phyloP scores from a whole-genome alignment of 768 basidiomycete genomes.

The Phylloporus sp. region DNA sequence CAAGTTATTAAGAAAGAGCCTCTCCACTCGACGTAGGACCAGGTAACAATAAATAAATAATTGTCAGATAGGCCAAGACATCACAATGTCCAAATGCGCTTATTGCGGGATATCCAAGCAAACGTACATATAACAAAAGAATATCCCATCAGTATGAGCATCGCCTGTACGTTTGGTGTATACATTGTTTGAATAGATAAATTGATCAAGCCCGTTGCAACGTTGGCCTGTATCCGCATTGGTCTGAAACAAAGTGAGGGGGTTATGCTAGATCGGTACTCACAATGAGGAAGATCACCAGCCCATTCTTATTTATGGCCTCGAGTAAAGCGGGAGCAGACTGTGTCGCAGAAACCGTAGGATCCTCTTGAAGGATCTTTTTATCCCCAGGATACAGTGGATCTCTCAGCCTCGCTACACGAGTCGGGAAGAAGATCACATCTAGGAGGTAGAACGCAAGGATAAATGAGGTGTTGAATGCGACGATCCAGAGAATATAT shows the following conservation, averaged over 20 bases:
- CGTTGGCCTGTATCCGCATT: constrained; percentile 62
- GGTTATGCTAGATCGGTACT: constrained; percentile 27
- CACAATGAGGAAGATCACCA: constrained; percentile 79
- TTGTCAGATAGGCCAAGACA: neutral
- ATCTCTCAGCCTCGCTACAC: constrained; percentile 27
- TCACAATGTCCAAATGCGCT: constrained; percentile 33
- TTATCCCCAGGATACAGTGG: constrained; percentile 21
- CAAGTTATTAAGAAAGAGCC: constrained; percentile 50
- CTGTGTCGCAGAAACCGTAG: constrained; percentile 12
- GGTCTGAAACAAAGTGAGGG: neutral
- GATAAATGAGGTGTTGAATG: constrained; percentile 85
- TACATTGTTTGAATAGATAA: constrained; percentile 81
- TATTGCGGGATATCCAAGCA: constrained; percentile 53
- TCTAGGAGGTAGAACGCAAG: constrained; percentile 79
- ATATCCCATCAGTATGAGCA: constrained; percentile 64
- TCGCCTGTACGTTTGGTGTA: constrained; percentile 47
- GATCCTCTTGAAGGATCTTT: constrained; percentile 25
- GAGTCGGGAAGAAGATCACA: constrained; percentile 57
- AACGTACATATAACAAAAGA: constrained; percentile 51
- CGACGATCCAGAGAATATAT: constrained; percentile 86
- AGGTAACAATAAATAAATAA: neutral
- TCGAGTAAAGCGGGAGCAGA: constrained; percentile 57
- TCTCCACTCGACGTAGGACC: constrained; percentile 46
- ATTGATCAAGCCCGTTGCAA: constrained; percentile 83
- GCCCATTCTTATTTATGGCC: constrained; percentile 78